Evolutionary conservation across 2,329 filamentous ascomycete genomes (phyloP).

Genomic region (Xylariaceae sp.): DNA sequence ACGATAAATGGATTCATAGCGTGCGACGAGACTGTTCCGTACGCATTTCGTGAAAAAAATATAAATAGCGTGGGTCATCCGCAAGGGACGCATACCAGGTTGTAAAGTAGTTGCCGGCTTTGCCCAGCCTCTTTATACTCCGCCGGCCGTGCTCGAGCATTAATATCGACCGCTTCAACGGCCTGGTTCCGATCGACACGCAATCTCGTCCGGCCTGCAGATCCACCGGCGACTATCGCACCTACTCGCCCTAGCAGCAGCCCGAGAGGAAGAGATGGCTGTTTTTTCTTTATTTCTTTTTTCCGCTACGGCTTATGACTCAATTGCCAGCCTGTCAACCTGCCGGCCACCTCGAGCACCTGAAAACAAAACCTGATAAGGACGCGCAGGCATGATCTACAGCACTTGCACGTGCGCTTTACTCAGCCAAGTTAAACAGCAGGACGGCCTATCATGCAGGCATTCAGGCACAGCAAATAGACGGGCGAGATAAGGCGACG

Average conservation of each 20-base stretch:
- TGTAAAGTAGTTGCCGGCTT: too few species aligned
- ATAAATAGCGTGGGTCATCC: too few species aligned
- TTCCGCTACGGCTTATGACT: not conserved
- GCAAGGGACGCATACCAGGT: too few species aligned
- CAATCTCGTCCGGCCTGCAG: not conserved
- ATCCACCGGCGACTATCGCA: too few species aligned
- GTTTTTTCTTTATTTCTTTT: too few species aligned
- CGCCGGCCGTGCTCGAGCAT: not conserved
- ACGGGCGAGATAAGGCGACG: constrained; percentile 2
- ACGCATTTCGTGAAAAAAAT: too few species aligned
- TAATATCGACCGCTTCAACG: not conserved
- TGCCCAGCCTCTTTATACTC: not conserved
- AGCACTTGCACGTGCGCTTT: not conserved
- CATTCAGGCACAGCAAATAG: not conserved
- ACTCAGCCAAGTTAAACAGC: not conserved
- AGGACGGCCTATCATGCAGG: not conserved
- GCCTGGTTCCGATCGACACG: not conserved
- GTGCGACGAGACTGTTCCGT: too few species aligned
- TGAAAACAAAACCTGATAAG: not conserved
- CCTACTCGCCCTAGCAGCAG: too few species aligned
- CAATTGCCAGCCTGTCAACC: not conserved
- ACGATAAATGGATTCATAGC: too few species aligned
- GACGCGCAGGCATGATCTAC: not conserved
- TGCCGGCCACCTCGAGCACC: too few species aligned
- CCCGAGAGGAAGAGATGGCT: too few species aligned